Evolutionary conservation across 495 filamentous ascomycete species (phyloP).

Genomic region (Trichocladium uniseriatum): DNA sequence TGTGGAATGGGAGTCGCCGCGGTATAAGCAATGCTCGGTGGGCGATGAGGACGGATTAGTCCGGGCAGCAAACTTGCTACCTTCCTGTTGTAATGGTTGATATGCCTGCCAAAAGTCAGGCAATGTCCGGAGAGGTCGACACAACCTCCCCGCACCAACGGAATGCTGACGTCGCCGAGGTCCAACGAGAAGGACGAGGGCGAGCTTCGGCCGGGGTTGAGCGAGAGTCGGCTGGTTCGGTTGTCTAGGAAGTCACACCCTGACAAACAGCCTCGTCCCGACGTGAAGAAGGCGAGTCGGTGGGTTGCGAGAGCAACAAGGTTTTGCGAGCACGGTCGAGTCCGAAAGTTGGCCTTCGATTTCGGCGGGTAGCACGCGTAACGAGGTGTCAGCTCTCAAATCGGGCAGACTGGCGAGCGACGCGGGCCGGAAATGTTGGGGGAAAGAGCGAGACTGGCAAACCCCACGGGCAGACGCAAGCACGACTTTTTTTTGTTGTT

Average conservation of each 20-base stretch:
- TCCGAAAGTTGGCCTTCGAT: background rate
- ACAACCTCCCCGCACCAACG: conserved; percentile 23
- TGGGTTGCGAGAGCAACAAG: background rate
- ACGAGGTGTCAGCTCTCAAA: background rate
- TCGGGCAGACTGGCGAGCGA: background rate
- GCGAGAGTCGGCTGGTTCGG: background rate
- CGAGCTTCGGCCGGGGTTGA: background rate
- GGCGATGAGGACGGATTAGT: background rate
- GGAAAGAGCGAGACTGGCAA: conserved; percentile 10
- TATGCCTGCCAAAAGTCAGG: conserved; percentile 13
- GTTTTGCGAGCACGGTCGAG: background rate
- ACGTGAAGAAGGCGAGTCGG: background rate
- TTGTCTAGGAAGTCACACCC: background rate
- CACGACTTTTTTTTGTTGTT: conserved; percentile 4
- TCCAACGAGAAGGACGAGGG: background rate
- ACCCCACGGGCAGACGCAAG: conserved; percentile 5
- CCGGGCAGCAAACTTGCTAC: conserved; percentile 1
- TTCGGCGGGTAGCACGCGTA: conserved; percentile 1
- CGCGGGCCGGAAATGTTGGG: background rate
- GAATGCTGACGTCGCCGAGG: conserved; percentile 7
- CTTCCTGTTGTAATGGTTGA: conserved; percentile 4
- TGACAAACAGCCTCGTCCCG: background rate
- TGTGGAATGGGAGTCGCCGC: background rate
- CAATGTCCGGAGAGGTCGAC: conserved; percentile 25
- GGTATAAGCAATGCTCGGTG: background rate